Base-by-base conservation (phyloP, 1,284 basidiomycete species). In the Polyporus tsugae region DNA sequence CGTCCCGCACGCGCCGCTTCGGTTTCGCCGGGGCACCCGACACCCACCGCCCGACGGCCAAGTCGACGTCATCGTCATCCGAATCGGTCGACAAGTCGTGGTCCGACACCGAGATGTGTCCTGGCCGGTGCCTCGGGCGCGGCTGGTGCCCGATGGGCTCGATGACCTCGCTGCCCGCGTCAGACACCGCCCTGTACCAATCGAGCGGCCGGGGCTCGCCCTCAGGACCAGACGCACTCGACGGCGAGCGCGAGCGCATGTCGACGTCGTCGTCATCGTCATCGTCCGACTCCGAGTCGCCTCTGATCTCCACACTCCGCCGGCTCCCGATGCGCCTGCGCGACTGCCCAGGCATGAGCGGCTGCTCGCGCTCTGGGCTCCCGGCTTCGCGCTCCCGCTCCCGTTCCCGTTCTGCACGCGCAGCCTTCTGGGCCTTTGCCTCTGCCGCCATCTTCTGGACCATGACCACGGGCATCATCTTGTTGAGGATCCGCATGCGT, bases 211-310 rank as follows among this genome's bases (percentile, higher is more conserved):
- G 4, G 52, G 29, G 49, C 42, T 11, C 9, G n/a, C 15, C 42
- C 17, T 4, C 17, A 7, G 46, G 39, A 22, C 25, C 59, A 5
- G 36, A 39, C 9, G 33, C 36, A 22, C 57, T 17, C 46, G 67
- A 44, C 41, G 38, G 29, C 10, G 42, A 29, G 35, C 44, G 19
- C 52, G 66, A 19, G 65, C 38, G 52, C 15, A 63, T 69, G 49
- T 72, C 73, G 22, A 70, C 67, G 58, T 76, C 77, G 44, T 57
- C 52, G 44, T 57, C 67, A 57, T 76, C 77, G 44, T 57, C 52
- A 39, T 57, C 52, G 6, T 53, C 41, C 70, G 75, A 76, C 72
- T 78, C 78, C 6, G 75, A 71, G 60, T 78, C 78, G 1, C 77
- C 78, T 15, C 69, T 63, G 38, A 79, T 75, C 52, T 73, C 72